Base-by-base conservation (phyloP, 495 filamentous ascomycete genomes). In the Trichoderma asperelloides region DNA sequence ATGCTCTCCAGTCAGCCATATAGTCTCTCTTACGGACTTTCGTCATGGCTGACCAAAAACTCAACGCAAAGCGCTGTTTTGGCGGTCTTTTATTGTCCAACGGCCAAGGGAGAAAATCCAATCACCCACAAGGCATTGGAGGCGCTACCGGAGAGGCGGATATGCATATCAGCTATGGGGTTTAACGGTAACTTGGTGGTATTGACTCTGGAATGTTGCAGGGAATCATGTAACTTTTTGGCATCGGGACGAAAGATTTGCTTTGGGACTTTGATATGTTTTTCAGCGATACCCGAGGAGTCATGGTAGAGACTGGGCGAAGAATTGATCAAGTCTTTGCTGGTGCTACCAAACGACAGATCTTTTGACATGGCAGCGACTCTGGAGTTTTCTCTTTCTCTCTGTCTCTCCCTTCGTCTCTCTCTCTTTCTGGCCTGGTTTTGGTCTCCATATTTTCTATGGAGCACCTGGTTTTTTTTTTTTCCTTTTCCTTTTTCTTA, bases 201-300 rank as follows among this genome's bases (percentile, higher is more conserved):
- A 60, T 28, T 60, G 55, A 60, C 23, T 60, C 55, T 60, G 55
- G 55, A 37, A 60, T 30, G 55, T 60, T 60, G 30, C 55, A 60
- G 25, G 30, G 33, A 37, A 37, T 12, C 27, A 60, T 60, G 55
- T 60, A 60, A 60, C 55, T 21, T 55, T 60, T 15, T n/a, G n/a
- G 23, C 55, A 60, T 60, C 55, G 30, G 55, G 55, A 60, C 55
- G 55, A 60, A 28, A 23, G n/a, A 21, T 60, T 60, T 60, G 55
- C 55, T 60, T 60, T 60, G 55, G 25, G 55, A 21, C 55, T 51
- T 60, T 23, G 30, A 11, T 60, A 30, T 30, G 55, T 60, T 60
- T 60, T 60, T 60, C 55, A 33, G 33, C 28, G 55, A 60, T 60
- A 60, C 55, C 55, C 55, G 55, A 60, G 55, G 55, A 60, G 55